Evolutionary conservation across 768 basidiomycete genomes (phyloP).

Genomic region (Podaxis rugospora): DNA sequence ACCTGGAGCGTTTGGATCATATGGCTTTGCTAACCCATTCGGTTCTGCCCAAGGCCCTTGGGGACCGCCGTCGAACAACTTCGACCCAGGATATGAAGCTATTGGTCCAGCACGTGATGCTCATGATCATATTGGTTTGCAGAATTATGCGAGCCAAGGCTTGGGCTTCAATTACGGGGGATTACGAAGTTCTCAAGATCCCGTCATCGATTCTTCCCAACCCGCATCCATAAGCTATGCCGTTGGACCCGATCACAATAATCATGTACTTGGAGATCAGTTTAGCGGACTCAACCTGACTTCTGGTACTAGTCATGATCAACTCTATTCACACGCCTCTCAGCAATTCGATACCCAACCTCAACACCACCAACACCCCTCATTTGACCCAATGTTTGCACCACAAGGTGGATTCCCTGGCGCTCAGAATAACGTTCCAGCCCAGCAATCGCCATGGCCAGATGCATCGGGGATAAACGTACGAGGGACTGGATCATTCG

Average conservation of each 20-base stretch:
- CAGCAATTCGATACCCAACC: background rate
- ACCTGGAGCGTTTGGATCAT: background rate
- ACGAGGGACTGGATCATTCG: conserved; percentile 38
- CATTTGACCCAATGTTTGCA: background rate
- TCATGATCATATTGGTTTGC: conserved; percentile 6
- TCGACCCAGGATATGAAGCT: conserved; percentile 1
- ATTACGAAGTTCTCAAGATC: conserved; percentile 6
- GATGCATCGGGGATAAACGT: conserved; percentile 20
- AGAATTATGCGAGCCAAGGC: background rate
- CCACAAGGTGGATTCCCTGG: background rate
- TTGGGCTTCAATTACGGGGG: conserved; percentile 3
- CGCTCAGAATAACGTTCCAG: background rate
- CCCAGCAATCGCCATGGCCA: conserved; percentile 32
- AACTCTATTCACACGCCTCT: background rate
- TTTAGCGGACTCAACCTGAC: conserved; percentile 1
- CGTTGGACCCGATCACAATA: background rate
- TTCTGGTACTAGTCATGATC: background rate
- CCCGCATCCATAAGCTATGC: background rate
- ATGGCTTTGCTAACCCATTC: conserved; percentile 10
- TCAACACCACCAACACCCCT: background rate
- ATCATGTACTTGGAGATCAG: background rate
- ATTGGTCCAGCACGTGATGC: background rate
- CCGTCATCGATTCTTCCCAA: background rate
- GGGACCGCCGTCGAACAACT: conserved; percentile 6
- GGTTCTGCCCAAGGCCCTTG: conserved; percentile 14